Base-by-base conservation (phyloP, 2,329 filamentous ascomycete species). In the Pyrenophora teres region DNA sequence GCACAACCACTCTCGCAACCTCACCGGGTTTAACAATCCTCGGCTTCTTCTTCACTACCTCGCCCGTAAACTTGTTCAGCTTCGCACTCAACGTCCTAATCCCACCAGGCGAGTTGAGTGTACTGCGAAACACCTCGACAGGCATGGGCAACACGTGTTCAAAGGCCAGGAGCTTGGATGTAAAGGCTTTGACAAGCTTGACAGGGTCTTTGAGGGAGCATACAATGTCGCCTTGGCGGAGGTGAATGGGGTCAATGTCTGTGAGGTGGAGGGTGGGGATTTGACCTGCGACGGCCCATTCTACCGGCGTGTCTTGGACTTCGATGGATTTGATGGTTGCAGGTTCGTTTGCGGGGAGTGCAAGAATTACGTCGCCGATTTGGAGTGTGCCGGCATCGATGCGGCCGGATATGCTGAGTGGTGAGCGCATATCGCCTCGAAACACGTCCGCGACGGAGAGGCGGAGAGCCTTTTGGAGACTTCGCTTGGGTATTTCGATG, bases 221-320 rank as follows among this genome's bases (percentile, higher is more conserved):
- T n/a, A 96, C 76, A 15, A 97, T 88, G 67, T 97, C 92, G 16
- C 94, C 94, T 6, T 89, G 64, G 25, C 74, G 74, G 8, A 99
- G 82, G 64, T 97, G 88, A 13, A 89, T 83, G 0, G 89, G 83
- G 63, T 97, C 93, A 67, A 97, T 91, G 60, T 93, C 88, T 7
- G 85, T 81, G 41, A 99, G 81, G 60, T 95, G 88, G n/a, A 99
- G 77, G 0, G 87, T 87, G 13, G 90, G 85, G 53, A 94, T 96
- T 68, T 97, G 91, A 1, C 93, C 93, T 0, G 93, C 92, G 12
- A 97, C 92, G 0, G 90, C 91, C 91, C 92, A 99, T 53, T 96
- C 92, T 10, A 82, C 83, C 1, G 83, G 76, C 43, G 89, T 83
- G 18, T 85, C 82, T 68, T 93, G 88, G 8, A 92, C 82, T 70